These are phyloP conservation scores for Daldinia concentrica DNA, from an alignment of 495 filamentous ascomycete species.

Conservation along the genomic window DNA sequence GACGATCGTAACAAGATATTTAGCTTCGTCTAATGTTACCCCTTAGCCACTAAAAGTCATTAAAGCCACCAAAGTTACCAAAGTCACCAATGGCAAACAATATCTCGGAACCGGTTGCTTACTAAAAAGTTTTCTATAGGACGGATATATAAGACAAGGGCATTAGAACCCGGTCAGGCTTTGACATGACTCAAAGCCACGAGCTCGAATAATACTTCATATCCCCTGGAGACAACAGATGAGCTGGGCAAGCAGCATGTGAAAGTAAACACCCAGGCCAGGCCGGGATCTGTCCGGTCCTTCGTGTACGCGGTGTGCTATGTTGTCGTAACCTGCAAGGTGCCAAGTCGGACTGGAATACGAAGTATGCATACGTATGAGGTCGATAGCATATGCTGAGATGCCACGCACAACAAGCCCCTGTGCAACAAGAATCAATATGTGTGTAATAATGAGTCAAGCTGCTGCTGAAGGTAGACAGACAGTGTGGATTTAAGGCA, in stretches of 20 bases:
- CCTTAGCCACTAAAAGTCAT: neutral
- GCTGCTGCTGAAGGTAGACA: constrained; percentile 9
- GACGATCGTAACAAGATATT: neutral
- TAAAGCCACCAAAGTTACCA: too few relatives aligned
- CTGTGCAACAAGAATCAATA: constrained; percentile 30
- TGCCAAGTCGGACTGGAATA: constrained; percentile 42
- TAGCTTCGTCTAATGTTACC: constrained; percentile 4
- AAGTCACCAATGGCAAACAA: neutral
- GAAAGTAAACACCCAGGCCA: constrained; percentile 14
- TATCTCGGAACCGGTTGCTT: neutral
- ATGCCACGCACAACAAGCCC: constrained; percentile 19
- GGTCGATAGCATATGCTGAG: constrained; percentile 19
- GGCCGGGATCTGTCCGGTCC: constrained; percentile 18
- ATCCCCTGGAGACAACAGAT: neutral
- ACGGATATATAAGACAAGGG: constrained; percentile 13
- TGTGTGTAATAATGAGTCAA: constrained; percentile 34
- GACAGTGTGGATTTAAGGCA: constrained; percentile 35
- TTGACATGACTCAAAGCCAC: constrained; percentile 2
- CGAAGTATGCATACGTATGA: constrained; percentile 38
- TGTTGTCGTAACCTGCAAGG: constrained; percentile 37
- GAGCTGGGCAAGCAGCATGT: constrained; percentile 15
- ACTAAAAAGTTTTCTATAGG: neutral
- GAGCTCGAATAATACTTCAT: neutral
- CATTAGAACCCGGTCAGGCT: neutral
- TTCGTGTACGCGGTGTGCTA: constrained; percentile 19